Evolutionary conservation across 352 stramenopile genomes (phyloP), one percentile per base, ranked within the genome.

Genomic region (Pythium brachiatum): DNA sequence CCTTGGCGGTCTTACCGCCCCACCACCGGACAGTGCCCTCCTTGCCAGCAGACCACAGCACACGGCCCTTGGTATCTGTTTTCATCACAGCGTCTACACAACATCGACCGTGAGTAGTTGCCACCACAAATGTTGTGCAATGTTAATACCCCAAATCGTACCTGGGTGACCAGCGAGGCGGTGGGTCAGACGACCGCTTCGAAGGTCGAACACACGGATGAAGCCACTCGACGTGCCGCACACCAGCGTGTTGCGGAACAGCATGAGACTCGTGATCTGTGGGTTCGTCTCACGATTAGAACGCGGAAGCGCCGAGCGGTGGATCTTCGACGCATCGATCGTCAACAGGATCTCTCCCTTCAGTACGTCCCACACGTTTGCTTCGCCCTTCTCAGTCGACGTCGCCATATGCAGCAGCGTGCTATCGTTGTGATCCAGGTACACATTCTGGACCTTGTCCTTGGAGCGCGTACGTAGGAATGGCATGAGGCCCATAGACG

Each of bases 221-320:
- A 96, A 86, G 18, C 87, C 87, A 34, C 73, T 87, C 13, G 87
- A 94, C n/a, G 87, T 96, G 21, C 87, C 87, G 62, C 83, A 93
- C 21, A 96, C 83, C 5, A 96, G 66, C 8, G 85, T 96, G 67
- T 93, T 94, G 31, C 87, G 85, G 56, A 94, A 84, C 31, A 96
- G 60, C 85, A 96, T 96, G 13, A 96, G 58, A 31, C 82, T 94
- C n/a, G 83, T 93, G 38, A 96, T 91, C 66, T 94, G 85, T 8
- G 85, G 84, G 20, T 67, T 78, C 21, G 74, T 39, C 44, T 90
- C 81, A 48, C 83, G 72, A 36, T 88, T 74, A 3, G 81, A 82
- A 18, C 87, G 79, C 15, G 79, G 82, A 23, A 96, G 60, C 44
- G 86, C 81, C 7, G 87, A 96, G 53, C 83, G 84, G 70, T 96